These are phyloP conservation scores for Hylodesmum podocarpum DNA, from an alignment of 306 rosid genomes.

Conservation along the genomic window DNA sequence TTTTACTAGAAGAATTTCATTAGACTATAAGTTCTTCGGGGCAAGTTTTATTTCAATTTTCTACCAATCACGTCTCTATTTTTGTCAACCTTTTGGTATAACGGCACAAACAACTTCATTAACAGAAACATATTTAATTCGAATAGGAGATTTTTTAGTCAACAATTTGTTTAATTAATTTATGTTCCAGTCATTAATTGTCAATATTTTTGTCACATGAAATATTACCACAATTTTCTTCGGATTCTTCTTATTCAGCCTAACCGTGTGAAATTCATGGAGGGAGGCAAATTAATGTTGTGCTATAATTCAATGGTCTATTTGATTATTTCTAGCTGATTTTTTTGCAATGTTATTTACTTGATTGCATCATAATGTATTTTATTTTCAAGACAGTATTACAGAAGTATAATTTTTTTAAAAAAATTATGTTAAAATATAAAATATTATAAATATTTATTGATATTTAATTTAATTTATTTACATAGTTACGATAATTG, in stretches of 20 bases:
- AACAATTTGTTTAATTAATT: constrained; percentile 23
- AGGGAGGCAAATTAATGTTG: neutral
- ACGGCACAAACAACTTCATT: constrained; percentile 49
- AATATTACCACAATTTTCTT: neutral
- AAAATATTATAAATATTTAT: too few relatives aligned
- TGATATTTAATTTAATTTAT: too few relatives aligned
- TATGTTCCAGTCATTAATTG: neutral
- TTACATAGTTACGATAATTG: too few relatives aligned
- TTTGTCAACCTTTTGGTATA: constrained; percentile 53
- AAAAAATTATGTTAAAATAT: too few relatives aligned
- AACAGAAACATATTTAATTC: constrained; percentile 16
- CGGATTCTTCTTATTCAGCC: neutral
- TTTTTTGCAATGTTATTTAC: too few relatives aligned
- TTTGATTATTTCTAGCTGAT: too few relatives aligned
- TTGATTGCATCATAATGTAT: too few relatives aligned
- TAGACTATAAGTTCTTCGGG: constrained; percentile 7
- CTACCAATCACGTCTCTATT: constrained; percentile 7
- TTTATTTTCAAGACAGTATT: too few relatives aligned
- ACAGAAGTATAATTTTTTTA: too few relatives aligned
- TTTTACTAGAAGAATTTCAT: constrained; percentile 17
- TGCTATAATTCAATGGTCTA: constrained; percentile 4
- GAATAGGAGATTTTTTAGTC: constrained; percentile 2
- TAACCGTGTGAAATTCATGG: neutral
- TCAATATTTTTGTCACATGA: neutral
- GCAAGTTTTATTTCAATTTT: constrained; percentile 27